These are phyloP conservation scores for Cladosporium cucumerinum DNA, from an alignment of 2,329 filamentous ascomycete genomes.

Conservation along the genomic window DNA sequence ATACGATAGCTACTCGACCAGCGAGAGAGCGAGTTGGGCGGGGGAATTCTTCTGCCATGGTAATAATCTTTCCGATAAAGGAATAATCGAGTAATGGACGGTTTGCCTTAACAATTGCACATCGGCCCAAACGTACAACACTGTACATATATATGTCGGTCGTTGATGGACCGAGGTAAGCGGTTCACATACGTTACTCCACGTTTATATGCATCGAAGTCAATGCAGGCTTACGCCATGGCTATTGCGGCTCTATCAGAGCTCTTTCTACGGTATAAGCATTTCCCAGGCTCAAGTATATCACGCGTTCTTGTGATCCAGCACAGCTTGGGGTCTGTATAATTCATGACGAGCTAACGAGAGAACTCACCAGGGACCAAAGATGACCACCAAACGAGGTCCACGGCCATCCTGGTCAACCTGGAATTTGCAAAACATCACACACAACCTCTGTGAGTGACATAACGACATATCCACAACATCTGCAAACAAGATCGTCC, in stretches of 20 bases:
- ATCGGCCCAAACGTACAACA: background rate
- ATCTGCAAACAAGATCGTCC: background rate
- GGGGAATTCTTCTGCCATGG: constrained; percentile 27
- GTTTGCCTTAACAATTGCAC: background rate
- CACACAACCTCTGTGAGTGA: too few relatives aligned
- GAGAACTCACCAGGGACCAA: background rate
- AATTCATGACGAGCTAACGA: background rate
- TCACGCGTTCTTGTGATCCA: background rate
- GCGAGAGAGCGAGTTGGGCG: constrained; percentile 41
- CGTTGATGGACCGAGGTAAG: constrained; percentile 6
- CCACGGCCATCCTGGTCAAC: background rate
- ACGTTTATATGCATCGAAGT: background rate
- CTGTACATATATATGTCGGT: background rate
- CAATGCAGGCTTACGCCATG: background rate
- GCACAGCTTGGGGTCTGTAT: background rate
- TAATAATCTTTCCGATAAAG: background rate
- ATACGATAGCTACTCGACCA: constrained; percentile 53
- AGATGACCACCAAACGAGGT: background rate
- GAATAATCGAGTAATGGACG: background rate
- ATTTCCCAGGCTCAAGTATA: background rate
- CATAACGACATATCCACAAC: too few relatives aligned
- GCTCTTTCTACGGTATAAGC: background rate
- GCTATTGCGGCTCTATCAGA: background rate
- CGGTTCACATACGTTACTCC: background rate
- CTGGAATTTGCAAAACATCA: background rate